A percentile compares a stretch with the other conserved stretches of the same genome.
phyloP scores from a whole-genome alignment of 2,329 filamentous ascomycete genomes.

The Botrytis pseudocinerea region DNA sequence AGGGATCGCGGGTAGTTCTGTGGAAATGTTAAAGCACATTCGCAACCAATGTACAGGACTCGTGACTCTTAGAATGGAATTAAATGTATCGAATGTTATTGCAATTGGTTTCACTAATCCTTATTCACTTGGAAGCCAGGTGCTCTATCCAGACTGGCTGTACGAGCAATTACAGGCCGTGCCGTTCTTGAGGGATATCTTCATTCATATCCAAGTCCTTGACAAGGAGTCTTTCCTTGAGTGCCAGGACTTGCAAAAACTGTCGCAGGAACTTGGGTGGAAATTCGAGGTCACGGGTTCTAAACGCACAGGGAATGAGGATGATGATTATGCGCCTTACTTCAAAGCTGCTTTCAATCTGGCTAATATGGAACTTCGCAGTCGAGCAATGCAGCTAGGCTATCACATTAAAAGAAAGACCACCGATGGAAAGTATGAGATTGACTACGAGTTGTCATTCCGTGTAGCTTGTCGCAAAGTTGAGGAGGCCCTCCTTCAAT shows the following conservation, averaged over 20 bases:
- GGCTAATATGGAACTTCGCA: accelerated
- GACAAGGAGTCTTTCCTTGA: accelerated
- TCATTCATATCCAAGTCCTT: background rate
- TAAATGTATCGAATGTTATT: background rate
- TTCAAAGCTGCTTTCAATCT: accelerated
- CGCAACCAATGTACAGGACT: background rate
- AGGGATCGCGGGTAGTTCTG: too few species aligned
- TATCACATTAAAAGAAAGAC: background rate
- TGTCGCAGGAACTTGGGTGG: background rate
- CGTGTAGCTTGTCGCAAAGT: background rate
- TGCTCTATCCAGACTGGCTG: background rate
- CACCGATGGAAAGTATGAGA: background rate
- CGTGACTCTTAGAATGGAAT: background rate
- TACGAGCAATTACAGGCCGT: background rate
- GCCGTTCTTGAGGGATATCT: background rate
- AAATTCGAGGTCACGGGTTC: background rate
- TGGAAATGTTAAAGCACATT: background rate
- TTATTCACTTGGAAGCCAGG: accelerated
- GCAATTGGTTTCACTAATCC: accelerated
- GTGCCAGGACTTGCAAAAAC: background rate
- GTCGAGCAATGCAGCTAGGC: background rate
- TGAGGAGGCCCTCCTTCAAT: background rate
- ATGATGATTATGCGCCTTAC: too few species aligned
- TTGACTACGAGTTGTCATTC: background rate
- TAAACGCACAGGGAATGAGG: background rate